A percentile compares a stretch with the other conserved stretches of the same genome.
Evolutionary conservation across 768 basidiomycete species (phyloP).

Genomic region (Tylopilus felleus): DNA sequence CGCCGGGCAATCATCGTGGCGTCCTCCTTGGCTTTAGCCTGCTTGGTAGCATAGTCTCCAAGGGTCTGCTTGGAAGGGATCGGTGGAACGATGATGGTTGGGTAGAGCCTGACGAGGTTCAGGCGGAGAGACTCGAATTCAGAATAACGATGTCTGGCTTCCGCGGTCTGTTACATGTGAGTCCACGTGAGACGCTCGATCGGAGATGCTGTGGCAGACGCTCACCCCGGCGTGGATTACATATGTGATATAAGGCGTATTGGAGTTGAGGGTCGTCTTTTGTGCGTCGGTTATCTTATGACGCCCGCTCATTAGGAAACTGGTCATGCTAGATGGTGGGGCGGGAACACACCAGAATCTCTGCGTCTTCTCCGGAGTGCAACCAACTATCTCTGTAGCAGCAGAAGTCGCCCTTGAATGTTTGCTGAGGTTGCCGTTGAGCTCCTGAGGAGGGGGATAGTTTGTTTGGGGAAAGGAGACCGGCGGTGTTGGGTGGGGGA

Average conservation of each 20-base stretch:
- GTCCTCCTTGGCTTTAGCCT: conserved; percentile 95
- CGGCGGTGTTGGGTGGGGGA: conserved; percentile 43
- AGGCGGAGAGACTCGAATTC: conserved; percentile 93
- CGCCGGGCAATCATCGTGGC: conserved; percentile 85
- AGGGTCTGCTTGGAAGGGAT: conserved; percentile 96
- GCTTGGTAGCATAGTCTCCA: conserved; percentile 96
- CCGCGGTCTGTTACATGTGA: conserved; percentile 54
- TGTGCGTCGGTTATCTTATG: conserved; percentile 89
- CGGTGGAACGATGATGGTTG: conserved; percentile 94
- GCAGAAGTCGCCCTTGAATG: conserved; percentile 76
- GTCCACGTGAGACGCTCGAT: conserved; percentile 8
- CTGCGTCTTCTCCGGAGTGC: conserved; percentile 78
- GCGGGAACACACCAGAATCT: conserved; percentile 60
- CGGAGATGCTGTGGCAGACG: conserved; percentile 5
- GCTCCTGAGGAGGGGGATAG: conserved; percentile 55
- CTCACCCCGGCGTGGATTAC: conserved; percentile 85
- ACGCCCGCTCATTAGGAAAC: conserved; percentile 8
- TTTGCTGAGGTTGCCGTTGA: conserved; percentile 47
- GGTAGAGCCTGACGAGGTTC: conserved; percentile 83
- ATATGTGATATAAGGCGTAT: conserved; percentile 91
- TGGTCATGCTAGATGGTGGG: not conserved
- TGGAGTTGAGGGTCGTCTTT: conserved; percentile 89
- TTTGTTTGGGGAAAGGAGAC: conserved; percentile 47
- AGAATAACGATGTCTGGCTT: conserved; percentile 89
- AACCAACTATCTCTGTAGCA: conserved; percentile 71